These are phyloP conservation scores for Xylariaceae sp. DNA, from an alignment of 2,329 filamentous ascomycete species.

Conservation along the genomic window DNA sequence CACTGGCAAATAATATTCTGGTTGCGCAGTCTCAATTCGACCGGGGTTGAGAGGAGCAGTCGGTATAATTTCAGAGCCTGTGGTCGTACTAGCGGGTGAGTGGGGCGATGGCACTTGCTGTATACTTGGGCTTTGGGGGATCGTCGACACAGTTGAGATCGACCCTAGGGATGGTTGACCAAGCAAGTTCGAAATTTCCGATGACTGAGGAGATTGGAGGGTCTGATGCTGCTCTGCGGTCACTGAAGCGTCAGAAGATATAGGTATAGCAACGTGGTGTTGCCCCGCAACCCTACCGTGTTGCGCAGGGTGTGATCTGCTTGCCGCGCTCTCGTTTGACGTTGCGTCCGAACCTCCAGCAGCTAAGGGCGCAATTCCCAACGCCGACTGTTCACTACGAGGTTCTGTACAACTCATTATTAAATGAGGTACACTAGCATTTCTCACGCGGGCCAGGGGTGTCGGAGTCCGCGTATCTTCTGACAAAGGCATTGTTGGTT, in stretches of 20 bases:
- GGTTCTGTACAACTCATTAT: constrained; percentile 18
- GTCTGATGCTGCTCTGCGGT: constrained; percentile 18
- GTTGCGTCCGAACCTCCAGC: constrained; percentile 8
- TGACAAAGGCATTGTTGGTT: constrained; percentile 24
- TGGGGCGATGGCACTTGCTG: constrained; percentile 18
- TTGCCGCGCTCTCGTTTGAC: constrained; percentile 8
- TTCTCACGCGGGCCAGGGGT: constrained; percentile 15
- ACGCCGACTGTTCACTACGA: constrained; percentile 22
- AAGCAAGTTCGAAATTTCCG: constrained; percentile 22
- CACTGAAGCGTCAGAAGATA: constrained; percentile 21
- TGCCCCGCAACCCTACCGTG: constrained; percentile 22
- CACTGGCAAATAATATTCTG: constrained; percentile 34
- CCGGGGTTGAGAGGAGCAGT: constrained; percentile 44
- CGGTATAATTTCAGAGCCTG: constrained; percentile 33
- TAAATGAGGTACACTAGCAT: constrained; percentile 18
- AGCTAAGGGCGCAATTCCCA: constrained; percentile 22
- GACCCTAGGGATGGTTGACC: constrained; percentile 5
- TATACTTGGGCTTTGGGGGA: constrained; percentile 9
- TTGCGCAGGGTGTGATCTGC: constrained; percentile 18
- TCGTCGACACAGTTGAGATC: constrained; percentile 12
- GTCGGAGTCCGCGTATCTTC: constrained; percentile 12
- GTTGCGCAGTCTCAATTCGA: constrained; percentile 32
- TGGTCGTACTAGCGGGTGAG: constrained; percentile 15
- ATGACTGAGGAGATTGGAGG: constrained; percentile 23
- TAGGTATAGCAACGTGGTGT: constrained; percentile 20